Evolutionary conservation across 2,329 filamentous ascomycete species (phyloP), one percentile per base, ranked within the genome.

Genomic region (Beauveria rudraprayagi): DNA sequence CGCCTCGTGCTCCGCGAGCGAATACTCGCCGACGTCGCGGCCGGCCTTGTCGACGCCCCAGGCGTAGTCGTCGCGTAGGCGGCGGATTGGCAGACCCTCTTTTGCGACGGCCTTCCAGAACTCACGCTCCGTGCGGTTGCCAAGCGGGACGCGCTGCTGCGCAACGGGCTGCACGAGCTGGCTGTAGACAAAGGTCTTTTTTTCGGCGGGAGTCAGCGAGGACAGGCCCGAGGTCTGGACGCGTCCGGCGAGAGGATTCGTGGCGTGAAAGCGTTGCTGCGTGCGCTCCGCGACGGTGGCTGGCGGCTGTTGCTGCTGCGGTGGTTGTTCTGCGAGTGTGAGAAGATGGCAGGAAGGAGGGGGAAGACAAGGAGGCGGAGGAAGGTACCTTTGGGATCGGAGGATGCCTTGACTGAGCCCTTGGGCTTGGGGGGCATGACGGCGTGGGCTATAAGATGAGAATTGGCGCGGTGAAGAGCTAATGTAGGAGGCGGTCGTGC

Each of bases 31-130:
- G 16, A 83, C 67, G 63, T 80, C 76, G 40, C 77, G 76, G 17
- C 82, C 82, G 68, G 72, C 71, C 57, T 74, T 75, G 67, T 85
- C 83, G 56, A 68, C 70, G 61, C 81, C 82, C 81, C 82, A 85
- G 70, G 67, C 58, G 71, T 77, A 74, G 66, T 68, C 67, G 44
- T 67, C 67, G 24, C 71, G 68, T 19, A 80, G 71, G 28, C 73
- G 72, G 43, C 82, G 79, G 55, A 80, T 71, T 5, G 82, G 79
- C 16, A 83, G 73, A 61, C 72, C 76, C 53, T 80, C 76, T 65
- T 84, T 83, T 69, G 77, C 77, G 64, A 83, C 75, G 52, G 76
- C 73, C 70, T 82, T 82, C 83, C 83, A 86, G 68, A 82, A 78
- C 66, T 85, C 82, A 67, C 79, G 78, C 67, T 83, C 78, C 28